These are phyloP conservation scores for Pseudoperonospora humuli DNA, from an alignment of 352 stramenopile species.

Conservation along the genomic window DNA sequence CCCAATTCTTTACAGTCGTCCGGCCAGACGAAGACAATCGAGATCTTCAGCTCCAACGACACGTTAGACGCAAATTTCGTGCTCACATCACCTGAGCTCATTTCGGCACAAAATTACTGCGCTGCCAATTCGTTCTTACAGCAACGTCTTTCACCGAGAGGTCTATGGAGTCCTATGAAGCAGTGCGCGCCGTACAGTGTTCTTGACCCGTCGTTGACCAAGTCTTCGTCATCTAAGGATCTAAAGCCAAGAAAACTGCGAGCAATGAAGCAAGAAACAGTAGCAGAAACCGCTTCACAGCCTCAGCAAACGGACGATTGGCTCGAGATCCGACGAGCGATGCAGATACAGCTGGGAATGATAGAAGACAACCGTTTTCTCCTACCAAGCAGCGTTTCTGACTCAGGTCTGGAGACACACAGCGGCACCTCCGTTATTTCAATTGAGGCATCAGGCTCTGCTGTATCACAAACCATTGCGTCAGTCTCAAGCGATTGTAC, in stretches of 20 bases:
- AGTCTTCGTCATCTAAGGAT: slow-evolving; percentile 5
- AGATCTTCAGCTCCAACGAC: no score
- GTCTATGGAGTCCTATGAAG: slow-evolving; percentile 43
- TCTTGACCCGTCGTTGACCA: slow-evolving; percentile 3
- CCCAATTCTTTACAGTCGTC: slow-evolving; percentile 23
- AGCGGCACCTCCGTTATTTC: slow-evolving; percentile 21
- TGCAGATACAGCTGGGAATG: slow-evolving; percentile 26
- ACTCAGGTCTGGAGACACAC: not conserved
- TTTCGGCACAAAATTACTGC: slow-evolving; percentile 52
- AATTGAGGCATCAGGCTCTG: slow-evolving; percentile 6
- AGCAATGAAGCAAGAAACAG: not conserved
- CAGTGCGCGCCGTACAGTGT: slow-evolving; percentile 16
- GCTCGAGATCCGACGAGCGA: slow-evolving; percentile 25
- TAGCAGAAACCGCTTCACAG: not conserved
- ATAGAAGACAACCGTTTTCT: slow-evolving; percentile 3
- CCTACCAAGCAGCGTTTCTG: slow-evolving; percentile 1
- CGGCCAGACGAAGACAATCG: no score
- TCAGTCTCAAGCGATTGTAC: no score
- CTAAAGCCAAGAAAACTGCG: slow-evolving; percentile 10
- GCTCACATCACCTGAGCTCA: slow-evolving; percentile 36
- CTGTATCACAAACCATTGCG: not conserved
- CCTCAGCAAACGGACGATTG: slow-evolving; percentile 21
- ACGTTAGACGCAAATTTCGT: no score
- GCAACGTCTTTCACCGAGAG: slow-evolving; percentile 11
- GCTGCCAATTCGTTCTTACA: slow-evolving; percentile 28